Evolutionary conservation across 345 rosid genomes (phyloP).

Genomic region (Salix caprea): DNA sequence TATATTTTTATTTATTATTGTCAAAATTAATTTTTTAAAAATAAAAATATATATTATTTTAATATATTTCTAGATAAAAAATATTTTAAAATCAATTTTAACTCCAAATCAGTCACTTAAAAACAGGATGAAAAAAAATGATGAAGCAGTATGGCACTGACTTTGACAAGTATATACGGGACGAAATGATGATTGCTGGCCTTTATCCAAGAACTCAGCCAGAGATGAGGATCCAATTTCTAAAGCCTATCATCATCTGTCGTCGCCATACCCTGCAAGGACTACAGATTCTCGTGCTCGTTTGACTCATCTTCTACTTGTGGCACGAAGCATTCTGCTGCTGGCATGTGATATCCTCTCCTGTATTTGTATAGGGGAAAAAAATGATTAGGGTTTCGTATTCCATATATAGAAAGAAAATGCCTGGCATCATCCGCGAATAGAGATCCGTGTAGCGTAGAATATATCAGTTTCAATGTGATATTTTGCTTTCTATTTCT

Average conservation of each 20-base stretch:
- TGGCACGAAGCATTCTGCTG: not conserved
- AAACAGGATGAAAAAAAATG: conserved; percentile 10
- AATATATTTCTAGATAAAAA: too few species aligned
- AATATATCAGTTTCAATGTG: not conserved
- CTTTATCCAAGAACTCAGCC: not conserved
- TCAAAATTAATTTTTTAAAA: too few species aligned
- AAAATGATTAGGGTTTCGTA: not conserved
- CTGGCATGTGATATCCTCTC: not conserved
- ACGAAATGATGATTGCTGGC: not conserved
- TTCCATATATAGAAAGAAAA: not conserved
- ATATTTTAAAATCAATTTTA: too few species aligned
- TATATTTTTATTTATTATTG: too few species aligned
- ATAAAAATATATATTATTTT: too few species aligned
- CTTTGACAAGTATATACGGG: conserved; percentile 15
- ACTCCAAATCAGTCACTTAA: too few species aligned
- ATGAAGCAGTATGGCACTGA: conserved; percentile 15
- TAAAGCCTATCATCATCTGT: not conserved
- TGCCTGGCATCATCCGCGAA: not conserved
- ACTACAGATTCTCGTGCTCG: not conserved
- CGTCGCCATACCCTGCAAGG: not conserved
- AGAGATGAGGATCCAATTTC: conserved; percentile 2
- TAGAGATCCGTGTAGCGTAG: not conserved
- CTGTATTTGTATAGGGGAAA: not conserved
- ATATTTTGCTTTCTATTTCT: not conserved
- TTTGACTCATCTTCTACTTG: not conserved